phyloP scores from a whole-genome alignment of 345 rosid genomes.

The Kernera saxatilis region DNA sequence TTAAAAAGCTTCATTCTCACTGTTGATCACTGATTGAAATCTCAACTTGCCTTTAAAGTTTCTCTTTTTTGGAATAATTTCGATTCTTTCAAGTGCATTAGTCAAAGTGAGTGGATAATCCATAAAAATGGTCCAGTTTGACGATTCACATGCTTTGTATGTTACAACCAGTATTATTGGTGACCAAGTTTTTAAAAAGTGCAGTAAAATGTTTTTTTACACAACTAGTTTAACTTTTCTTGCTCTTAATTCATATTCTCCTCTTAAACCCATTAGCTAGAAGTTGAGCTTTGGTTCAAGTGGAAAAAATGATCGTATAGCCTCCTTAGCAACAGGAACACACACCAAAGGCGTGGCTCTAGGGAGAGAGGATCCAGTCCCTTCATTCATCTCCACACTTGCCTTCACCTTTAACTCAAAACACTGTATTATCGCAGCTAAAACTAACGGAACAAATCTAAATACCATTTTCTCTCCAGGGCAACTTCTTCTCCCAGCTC shows the following conservation, averaged over 20 bases:
- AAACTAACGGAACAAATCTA: conserved; percentile 15
- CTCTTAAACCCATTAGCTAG: neutral
- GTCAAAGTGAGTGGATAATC: neutral
- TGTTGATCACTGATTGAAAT: neutral
- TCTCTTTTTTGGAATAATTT: neutral
- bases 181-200: neutral
- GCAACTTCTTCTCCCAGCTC: conserved; percentile 58
- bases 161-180: neutral
- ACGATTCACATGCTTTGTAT: conserved; percentile 1
- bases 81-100: neutral
- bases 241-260: neutral
- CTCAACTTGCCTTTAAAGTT: neutral
- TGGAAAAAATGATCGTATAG: neutral
- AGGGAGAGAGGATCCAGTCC: conserved; percentile 44
- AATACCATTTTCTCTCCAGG: conserved; percentile 38
- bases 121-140: neutral
- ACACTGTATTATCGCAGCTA: conserved; percentile 27
- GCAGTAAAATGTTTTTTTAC: neutral
- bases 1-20: conserved; percentile 14
- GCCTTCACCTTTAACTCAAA: conserved; percentile 33
- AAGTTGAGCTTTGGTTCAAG: neutral
- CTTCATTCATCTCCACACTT: conserved; percentile 54
- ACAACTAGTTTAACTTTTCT: neutral
- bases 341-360: conserved; percentile 54
- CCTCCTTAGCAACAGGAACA: conserved; percentile 36